These are phyloP conservation scores for Clonostachys chloroleuca DNA, from an alignment of 2,329 filamentous ascomycete species.

Conservation along the genomic window DNA sequence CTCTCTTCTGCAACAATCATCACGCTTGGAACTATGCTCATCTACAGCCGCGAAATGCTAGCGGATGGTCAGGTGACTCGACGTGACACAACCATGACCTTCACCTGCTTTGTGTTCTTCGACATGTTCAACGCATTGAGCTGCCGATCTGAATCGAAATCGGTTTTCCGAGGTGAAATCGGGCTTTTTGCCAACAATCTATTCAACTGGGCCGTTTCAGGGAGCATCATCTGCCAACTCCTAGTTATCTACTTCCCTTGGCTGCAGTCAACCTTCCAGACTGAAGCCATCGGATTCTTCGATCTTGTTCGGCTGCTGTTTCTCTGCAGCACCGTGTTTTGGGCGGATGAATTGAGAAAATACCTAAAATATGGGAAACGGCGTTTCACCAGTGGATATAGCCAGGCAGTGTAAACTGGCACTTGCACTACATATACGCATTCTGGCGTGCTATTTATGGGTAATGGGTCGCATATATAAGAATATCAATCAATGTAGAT, in stretches of 20 bases:
- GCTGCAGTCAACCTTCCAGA: conserved; percentile 93
- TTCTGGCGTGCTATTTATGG: too few relatives aligned
- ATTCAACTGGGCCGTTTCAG: conserved; percentile 92
- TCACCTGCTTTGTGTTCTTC: conserved; percentile 97
- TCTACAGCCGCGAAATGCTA: conserved; percentile 90
- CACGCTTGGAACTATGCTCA: conserved; percentile 85
- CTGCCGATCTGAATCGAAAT: conserved; percentile 89
- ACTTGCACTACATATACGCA: background rate
- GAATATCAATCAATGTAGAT: too few relatives aligned
- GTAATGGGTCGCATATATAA: too few relatives aligned
- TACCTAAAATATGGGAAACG: conserved; percentile 60
- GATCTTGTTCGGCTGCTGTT: conserved; percentile 71
- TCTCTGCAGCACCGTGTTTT: conserved; percentile 88
- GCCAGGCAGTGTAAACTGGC: conserved; percentile 51
- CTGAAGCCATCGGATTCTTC: conserved; percentile 70
- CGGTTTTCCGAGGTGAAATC: conserved; percentile 80
- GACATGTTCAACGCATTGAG: conserved; percentile 99
- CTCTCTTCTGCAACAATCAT: conserved; percentile 84
- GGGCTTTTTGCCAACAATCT: conserved; percentile 81
- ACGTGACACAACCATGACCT: conserved; percentile 98
- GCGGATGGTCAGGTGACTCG: conserved; percentile 78
- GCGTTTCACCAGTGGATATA: conserved; percentile 57
- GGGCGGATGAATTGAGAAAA: conserved; percentile 89
- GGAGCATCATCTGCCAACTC: conserved; percentile 79
- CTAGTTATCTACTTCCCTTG: conserved; percentile 94